These are phyloP conservation scores for Monascus ruber DNA, from an alignment of 2,329 filamentous ascomycete species.

Conservation along the genomic window DNA sequence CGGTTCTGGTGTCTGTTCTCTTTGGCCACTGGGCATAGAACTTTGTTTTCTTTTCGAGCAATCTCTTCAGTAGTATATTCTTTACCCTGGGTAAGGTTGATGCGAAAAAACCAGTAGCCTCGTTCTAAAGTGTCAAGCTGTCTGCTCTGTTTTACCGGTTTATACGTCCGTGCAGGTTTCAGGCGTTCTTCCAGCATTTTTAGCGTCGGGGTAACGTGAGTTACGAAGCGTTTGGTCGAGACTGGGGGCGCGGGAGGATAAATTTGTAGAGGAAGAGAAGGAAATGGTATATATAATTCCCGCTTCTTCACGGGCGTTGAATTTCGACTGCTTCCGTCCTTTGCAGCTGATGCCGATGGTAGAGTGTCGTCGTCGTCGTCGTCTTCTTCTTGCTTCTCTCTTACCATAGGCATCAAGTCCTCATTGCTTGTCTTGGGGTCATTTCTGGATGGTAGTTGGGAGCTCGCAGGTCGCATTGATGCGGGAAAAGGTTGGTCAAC, in stretches of 20 bases:
- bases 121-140: slow-evolving; percentile 52
- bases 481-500: too few relatives aligned
- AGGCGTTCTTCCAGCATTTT: slow-evolving; percentile 43
- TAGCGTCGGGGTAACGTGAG: slow-evolving; percentile 48
- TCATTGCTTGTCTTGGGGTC: slow-evolving; percentile 1
- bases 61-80: neutral
- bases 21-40: slow-evolving; percentile 11
- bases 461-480: too few relatives aligned
- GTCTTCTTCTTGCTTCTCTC: too few relatives aligned
- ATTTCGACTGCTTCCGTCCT: too few relatives aligned
- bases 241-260: slow-evolving; percentile 44
- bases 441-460: too few relatives aligned
- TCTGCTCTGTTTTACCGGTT: slow-evolving; percentile 39
- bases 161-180: slow-evolving; percentile 43
- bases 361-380: too few relatives aligned
- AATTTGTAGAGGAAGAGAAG: slow-evolving; percentile 32
- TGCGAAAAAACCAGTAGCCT: slow-evolving; percentile 62
- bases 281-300: slow-evolving; percentile 1
- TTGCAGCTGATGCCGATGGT: too few relatives aligned
- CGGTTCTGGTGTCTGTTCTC: neutral
- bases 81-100: slow-evolving; percentile 40
- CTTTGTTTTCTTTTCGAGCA: slow-evolving; percentile 7
- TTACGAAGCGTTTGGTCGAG: slow-evolving; percentile 34
- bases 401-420: neutral
- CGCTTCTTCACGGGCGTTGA: too few relatives aligned